Evolutionary conservation across 441 rosid species (phyloP), one percentile per base, ranked within the genome.

Genomic region (Bocquillonia castaneifolia): DNA sequence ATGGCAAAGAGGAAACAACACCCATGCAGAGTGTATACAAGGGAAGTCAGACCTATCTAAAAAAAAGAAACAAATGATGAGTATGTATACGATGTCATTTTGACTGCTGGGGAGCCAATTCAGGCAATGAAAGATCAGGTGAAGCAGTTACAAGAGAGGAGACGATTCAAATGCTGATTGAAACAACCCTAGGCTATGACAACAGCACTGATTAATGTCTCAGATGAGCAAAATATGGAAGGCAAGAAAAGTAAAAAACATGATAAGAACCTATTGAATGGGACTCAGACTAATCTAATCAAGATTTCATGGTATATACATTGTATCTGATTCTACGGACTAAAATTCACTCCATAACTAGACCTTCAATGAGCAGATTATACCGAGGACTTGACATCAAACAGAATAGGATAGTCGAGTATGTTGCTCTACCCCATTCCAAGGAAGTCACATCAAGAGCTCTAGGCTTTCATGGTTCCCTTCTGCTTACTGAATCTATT

Each of bases 251-350:
- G 42, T 51, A 22, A 18, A 39, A 34, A 60, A 58, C 13, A 63
- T 59, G 69, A 40, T 22, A 78, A 68, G 68, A 64, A 63, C 73
- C 73, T 76, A 73, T 28, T 39, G 53, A 52, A 25, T 42, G 23
- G 37, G 57, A 18, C 42, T 48, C 25, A 63, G 59, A 52, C 13
- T 28, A 59, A 25, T 51, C 70, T 64, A 57, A 66, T 37, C 68
- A 59, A 55, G 78, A 59, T 66, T 54, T 67, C 69, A 70, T 65
- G 50, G 67, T 70, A 82, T 80, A 67, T 74, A 81, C 88, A 82
- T 20, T 7, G 68, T 66, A 72, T 42, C 64, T 13, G 36, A 64
- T 26, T 66, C 61, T 50, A 54, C 62, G 42, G n/a, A 66, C 79
- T 74, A 74, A 59, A 68, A 28, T 69, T 26, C 29, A 62, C 63